These are phyloP conservation scores for Polyporus tsugae DNA, from an alignment of 1,284 basidiomycete species.

Conservation along the genomic window DNA sequence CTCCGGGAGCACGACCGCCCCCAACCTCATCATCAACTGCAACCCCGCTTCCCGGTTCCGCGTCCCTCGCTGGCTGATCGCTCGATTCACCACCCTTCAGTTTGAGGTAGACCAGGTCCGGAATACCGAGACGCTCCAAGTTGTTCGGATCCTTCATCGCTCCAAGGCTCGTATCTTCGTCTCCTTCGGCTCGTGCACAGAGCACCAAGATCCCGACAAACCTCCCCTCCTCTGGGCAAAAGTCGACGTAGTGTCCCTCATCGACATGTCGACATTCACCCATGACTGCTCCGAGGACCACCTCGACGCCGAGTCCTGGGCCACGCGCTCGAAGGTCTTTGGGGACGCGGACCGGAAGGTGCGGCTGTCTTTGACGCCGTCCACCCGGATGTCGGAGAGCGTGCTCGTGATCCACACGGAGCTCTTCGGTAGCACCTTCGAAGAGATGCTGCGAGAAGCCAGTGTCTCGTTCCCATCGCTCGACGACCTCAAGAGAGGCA, in stretches of 20 bases:
- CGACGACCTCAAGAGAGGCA: background rate
- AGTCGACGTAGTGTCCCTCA: background rate
- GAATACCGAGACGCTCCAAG: background rate
- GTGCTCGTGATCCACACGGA: background rate
- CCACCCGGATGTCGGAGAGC: background rate
- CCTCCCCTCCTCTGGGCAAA: background rate
- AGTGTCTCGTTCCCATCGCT: background rate
- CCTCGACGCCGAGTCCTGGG: constrained; percentile 1
- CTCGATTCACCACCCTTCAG: background rate
- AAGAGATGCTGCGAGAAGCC: background rate
- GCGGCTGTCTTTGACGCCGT: constrained; percentile 8
- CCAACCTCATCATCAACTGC: background rate
- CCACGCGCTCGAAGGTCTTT: constrained; percentile 1
- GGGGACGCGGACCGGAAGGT: background rate
- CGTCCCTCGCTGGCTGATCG: constrained; percentile 1
- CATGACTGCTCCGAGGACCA: background rate
- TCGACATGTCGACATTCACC: no score
- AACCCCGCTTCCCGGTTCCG: background rate
- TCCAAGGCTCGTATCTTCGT: background rate
- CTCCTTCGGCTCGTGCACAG: background rate
- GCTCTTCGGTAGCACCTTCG: background rate
- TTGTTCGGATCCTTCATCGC: background rate
- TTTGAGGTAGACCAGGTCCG: background rate
- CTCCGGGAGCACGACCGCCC: background rate
- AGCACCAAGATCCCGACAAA: background rate